Evolutionary conservation across 2,329 filamentous ascomycete species (phyloP).

Genomic region (Phaeosphaeria sp.): DNA sequence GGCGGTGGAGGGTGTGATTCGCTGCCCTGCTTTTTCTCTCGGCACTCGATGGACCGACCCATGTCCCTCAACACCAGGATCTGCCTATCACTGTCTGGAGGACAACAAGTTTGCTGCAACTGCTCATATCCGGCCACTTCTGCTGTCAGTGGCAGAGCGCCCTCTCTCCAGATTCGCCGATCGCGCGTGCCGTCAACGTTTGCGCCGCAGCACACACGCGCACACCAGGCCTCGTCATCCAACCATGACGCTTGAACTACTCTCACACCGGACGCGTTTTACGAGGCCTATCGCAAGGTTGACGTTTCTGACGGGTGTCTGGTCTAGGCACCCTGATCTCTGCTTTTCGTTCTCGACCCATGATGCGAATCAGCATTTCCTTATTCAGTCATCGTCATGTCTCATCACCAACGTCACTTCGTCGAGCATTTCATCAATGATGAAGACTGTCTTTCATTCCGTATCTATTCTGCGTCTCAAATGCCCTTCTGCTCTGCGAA

Average conservation of each 20-base stretch:
- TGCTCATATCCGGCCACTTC: slow-evolving; percentile 21
- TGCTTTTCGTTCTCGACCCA: slow-evolving; percentile 4
- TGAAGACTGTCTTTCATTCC: not conserved
- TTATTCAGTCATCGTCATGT: slow-evolving; percentile 5
- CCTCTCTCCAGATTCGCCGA: slow-evolving; percentile 17
- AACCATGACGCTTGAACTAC: slow-evolving; percentile 13
- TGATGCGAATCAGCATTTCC: slow-evolving; percentile 12
- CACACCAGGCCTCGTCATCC: slow-evolving; percentile 24
- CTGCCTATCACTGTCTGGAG: slow-evolving; percentile 28
- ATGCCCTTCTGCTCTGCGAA: not conserved
- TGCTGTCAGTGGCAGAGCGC: slow-evolving; percentile 29
- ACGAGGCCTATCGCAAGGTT: slow-evolving; percentile 12
- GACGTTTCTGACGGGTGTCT: slow-evolving; percentile 1
- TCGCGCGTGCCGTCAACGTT: slow-evolving; percentile 21
- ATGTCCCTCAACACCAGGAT: slow-evolving; percentile 13
- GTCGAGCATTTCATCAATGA: not conserved
- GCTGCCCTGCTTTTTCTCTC: slow-evolving; percentile 33
- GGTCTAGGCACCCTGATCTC: slow-evolving; percentile 16
- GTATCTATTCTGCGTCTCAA: not conserved
- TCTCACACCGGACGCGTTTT: slow-evolving; percentile 12
- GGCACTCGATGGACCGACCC: slow-evolving; percentile 16
- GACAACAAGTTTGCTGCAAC: slow-evolving; percentile 28
- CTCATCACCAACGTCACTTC: not conserved
- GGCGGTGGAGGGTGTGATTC: slow-evolving; percentile 23
- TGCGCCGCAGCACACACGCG: slow-evolving; percentile 20